phyloP scores from a whole-genome alignment of 2,329 filamentous ascomycete genomes.

The Colletotrichum eleusines region DNA sequence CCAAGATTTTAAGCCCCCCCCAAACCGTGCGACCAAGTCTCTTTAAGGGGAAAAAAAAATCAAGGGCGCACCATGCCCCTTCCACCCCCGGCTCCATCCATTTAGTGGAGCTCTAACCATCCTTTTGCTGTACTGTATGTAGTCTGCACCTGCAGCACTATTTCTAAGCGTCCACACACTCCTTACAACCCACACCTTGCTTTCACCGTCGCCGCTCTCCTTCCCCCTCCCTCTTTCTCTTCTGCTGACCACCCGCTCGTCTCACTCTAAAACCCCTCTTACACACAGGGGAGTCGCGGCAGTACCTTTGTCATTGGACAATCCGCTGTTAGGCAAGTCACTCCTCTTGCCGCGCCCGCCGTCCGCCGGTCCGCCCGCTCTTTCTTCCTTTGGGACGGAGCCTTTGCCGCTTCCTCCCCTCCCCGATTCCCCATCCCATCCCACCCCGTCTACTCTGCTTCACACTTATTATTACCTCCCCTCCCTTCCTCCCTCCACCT shows the following conservation, averaged over 20 bases:
- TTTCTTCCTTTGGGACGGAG: not conserved
- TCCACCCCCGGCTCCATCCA: slow-evolving; percentile 38
- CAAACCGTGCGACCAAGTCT: slow-evolving; percentile 28
- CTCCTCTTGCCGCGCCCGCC: slow-evolving; percentile 30
- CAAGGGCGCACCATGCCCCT: slow-evolving; percentile 27
- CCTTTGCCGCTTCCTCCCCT: slow-evolving; percentile 8
- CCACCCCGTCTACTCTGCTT: not conserved
- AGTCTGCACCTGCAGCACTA: not conserved
- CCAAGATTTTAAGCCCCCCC: slow-evolving; percentile 39
- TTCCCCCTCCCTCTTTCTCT: not conserved
- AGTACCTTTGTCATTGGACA: slow-evolving; percentile 27
- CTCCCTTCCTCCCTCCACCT: not conserved
- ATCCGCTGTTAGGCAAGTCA: slow-evolving; percentile 7
- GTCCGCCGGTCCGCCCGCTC: slow-evolving; percentile 20
- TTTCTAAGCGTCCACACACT: not conserved
- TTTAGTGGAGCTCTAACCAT: slow-evolving; percentile 36
- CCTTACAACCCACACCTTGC: slow-evolving; percentile 38
- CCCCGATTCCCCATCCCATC: slow-evolving; percentile 1
- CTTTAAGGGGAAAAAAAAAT: slow-evolving; percentile 18
- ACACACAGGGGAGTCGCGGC: slow-evolving; percentile 12
- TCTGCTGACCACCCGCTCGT: not conserved
- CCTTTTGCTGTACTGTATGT: slow-evolving; percentile 27
- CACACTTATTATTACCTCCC: slow-evolving; percentile 2
- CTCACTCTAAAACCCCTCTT: slow-evolving; percentile 1
- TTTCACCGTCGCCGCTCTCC: not conserved